Evolutionary conservation across 2,329 filamentous ascomycete species (phyloP).

Genomic region (Aspergillus texensis): DNA sequence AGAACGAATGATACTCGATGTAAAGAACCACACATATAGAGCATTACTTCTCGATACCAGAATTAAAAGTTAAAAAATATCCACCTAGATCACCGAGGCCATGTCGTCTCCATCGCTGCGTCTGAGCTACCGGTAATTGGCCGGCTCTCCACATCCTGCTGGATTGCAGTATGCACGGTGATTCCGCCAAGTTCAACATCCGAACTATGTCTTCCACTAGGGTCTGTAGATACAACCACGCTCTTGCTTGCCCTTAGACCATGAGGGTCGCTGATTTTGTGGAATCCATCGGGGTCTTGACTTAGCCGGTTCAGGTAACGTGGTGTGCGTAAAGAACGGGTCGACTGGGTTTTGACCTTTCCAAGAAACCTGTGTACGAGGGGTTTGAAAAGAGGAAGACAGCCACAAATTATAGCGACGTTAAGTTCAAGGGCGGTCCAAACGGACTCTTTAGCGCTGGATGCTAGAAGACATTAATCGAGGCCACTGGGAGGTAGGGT

Average conservation of each 20-base stretch:
- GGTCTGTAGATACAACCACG: background rate
- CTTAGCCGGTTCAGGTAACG: slow-evolving; percentile 5
- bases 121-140: background rate
- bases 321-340: slow-evolving; percentile 1
- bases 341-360: slow-evolving; percentile 10
- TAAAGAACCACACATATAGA: no score
- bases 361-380: slow-evolving; percentile 16
- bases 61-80: no score
- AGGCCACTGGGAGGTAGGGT: background rate
- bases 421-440: slow-evolving; percentile 27
- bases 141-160: slow-evolving; percentile 7
- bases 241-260: background rate
- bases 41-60: no score
- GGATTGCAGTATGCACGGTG: slow-evolving; percentile 10
- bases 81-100: background rate
- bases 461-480: slow-evolving; percentile 6
- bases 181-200: slow-evolving; percentile 13
- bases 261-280: slow-evolving; percentile 9
- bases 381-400: slow-evolving; percentile 21
- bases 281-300: slow-evolving; percentile 11
- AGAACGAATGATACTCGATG: no score
- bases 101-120: background rate
- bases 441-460: slow-evolving; percentile 26
- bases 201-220: slow-evolving; percentile 1
- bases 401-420: slow-evolving; percentile 26